Evolutionary conservation across 805 yeast species (phyloP), one percentile per base, ranked within the genome.

Genomic region (Saturnispora besseyi): DNA sequence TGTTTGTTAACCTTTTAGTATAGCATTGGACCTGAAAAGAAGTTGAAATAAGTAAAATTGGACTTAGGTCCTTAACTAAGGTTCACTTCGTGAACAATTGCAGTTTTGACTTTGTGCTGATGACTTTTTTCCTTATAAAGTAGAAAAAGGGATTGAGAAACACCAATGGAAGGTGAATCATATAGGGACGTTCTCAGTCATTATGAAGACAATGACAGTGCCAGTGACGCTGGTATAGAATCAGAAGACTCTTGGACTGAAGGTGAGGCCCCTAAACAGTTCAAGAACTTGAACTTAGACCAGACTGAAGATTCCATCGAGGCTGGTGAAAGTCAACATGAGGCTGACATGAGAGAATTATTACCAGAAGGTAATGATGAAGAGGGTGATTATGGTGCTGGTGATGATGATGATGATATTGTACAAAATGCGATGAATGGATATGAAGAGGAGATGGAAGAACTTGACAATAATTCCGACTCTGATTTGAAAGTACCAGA

Each of bases 341-440:
- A 42, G 13, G 34, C 30, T 46, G 43, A 31, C 28, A 24, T 38
- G 22, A 44, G 31, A 12, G 41, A 44, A 24, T 26, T 45, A 28
- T 18, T 13, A 12, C 37, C 28, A 26, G 44, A 36, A 7, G 44
- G 40, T 11, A 29, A 29, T 15, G 50, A 34, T 18, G 36, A 29
- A 4, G 33, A 26, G n/a, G 32, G 6, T 2, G 15, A 12, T 22
- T 22, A 30, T n/a, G 45, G 29, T 11, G 32, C 30, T 18, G 15
- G 5, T 38, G 32, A 31, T 4, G 5, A 18, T 5, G 42, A 24
- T 21, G 34, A 33, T 10, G 43, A 33, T 18, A 29, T 40, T 30
- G 22, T 34, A 15, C 51, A 53, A n/a, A 45, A 37, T 10, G 21
- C 37, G 41, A 41, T 18, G 46, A 43, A 49, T 31, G 51, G 44